Percentiles rank a stretch among this genome's conserved stretches.
These are phyloP conservation scores for Nidula niveotomentosa DNA, from an alignment of 1,284 basidiomycete species.

Conservation along the genomic window DNA sequence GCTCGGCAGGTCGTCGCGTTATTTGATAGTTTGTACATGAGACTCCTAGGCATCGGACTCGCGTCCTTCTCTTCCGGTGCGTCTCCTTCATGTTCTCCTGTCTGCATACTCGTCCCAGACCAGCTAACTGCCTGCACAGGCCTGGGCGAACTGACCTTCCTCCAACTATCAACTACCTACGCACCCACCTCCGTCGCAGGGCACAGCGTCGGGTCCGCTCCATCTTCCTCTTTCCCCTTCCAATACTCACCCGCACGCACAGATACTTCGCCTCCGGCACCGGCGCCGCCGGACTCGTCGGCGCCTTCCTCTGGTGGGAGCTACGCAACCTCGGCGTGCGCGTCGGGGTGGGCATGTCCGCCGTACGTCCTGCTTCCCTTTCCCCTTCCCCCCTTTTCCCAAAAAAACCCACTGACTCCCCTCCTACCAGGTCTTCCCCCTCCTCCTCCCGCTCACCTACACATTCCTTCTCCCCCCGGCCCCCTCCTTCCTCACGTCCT, in stretches of 20 bases:
- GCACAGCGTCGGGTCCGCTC: slow-evolving; percentile 64
- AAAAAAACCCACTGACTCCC: neutral
- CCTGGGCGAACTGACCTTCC: slow-evolving; percentile 92
- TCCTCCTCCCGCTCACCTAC: slow-evolving; percentile 75
- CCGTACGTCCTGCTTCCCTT: slow-evolving; percentile 41
- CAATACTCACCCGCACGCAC: neutral
- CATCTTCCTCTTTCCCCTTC: neutral
- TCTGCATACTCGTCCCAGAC: neutral
- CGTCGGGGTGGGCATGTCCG: slow-evolving; percentile 79
- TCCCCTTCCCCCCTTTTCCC: slow-evolving; percentile 1
- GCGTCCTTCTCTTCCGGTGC: slow-evolving; percentile 90
- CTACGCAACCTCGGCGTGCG: slow-evolving; percentile 85
- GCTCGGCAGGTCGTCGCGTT: slow-evolving; percentile 75
- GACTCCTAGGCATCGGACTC: slow-evolving; percentile 84
- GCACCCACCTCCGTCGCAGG: slow-evolving; percentile 68
- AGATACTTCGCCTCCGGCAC: slow-evolving; percentile 92
- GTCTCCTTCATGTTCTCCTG: neutral
- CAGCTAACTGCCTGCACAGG: slow-evolving; percentile 37
- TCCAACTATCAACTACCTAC: slow-evolving; percentile 91
- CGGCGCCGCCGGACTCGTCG: slow-evolving; percentile 91
- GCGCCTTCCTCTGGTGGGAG: slow-evolving; percentile 95
- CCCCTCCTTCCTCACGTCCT: slow-evolving; percentile 38
- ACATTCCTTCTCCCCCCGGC: slow-evolving; percentile 72
- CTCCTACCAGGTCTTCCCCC: slow-evolving; percentile 65
- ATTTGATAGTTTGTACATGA: slow-evolving; percentile 66